Percentiles rank a stretch among this genome's conserved stretches.
These are phyloP conservation scores for Euphorbia pulcherrima DNA, from an alignment of 345 rosid species.

Conservation along the genomic window DNA sequence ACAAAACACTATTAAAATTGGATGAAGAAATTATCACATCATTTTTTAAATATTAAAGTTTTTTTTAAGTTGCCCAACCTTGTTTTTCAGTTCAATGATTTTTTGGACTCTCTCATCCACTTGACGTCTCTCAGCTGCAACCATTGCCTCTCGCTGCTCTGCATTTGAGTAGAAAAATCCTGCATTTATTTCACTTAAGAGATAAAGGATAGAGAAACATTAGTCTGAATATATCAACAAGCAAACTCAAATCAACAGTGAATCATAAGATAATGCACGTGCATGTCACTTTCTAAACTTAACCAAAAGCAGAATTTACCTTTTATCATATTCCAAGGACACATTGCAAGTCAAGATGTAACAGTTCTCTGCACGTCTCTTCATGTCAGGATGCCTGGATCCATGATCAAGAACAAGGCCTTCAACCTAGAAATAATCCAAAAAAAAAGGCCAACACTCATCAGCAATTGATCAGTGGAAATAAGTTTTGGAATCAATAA, in stretches of 20 bases:
- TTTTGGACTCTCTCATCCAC: slow-evolving; percentile 84
- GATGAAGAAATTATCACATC: background rate
- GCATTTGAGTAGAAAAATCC: slow-evolving; percentile 99
- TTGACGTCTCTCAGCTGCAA: slow-evolving; percentile 83
- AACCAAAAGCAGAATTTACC: slow-evolving; percentile 33
- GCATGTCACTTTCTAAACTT: background rate
- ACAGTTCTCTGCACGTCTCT: slow-evolving; percentile 92
- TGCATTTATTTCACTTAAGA: slow-evolving; percentile 87
- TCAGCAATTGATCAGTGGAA: background rate
- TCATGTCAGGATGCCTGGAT: slow-evolving; percentile 99
- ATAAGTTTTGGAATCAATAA: background rate
- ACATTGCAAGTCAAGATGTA: slow-evolving; percentile 91
- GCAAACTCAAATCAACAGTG: background rate
- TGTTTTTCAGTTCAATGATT: slow-evolving; percentile 81
- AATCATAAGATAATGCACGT: background rate
- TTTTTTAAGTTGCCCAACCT: slow-evolving; percentile 38
- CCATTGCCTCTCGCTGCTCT: slow-evolving; percentile 97
- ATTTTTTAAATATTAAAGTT: slow-evolving; percentile 1
- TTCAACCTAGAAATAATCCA: slow-evolving; percentile 52
- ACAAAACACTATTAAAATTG: background rate
- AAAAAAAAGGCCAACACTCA: background rate
- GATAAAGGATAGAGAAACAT: slow-evolving; percentile 19
- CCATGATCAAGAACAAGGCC: slow-evolving; percentile 99
- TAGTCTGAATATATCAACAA: slow-evolving; percentile 27
- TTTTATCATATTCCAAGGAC: slow-evolving; percentile 92